Base-by-base conservation (phyloP, 225 moss, liverwort and hornwort species). In the Rhytidiadelphus loreus region DNA sequence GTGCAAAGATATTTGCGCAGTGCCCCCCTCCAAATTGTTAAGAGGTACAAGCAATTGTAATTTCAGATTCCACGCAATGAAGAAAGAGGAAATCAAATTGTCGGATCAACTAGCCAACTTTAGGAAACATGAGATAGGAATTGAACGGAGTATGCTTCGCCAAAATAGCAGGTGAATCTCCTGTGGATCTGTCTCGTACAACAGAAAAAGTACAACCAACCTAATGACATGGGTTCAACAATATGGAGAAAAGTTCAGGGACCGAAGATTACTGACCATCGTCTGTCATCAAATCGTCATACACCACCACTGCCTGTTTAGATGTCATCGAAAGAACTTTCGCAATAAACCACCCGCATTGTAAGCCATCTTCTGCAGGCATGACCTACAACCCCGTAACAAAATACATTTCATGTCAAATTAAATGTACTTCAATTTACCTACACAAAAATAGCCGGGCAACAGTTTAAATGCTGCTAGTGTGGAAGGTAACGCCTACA, bases 311-410 rank as follows among this genome's bases (percentile, higher is more conserved):
- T 70, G 92, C 98, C 90, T 93, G 87, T 88, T 91, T 93, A 81
- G 87, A 74, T 90, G 90, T 95, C 88, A 95, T 66, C 83, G 92
- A 91, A 21, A 95, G 82, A 64, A 98, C 96, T 90, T 90, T 96
- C 21, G 94, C 96, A 83, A 95, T 88, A 91, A 96, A 98, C 98
- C 98, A 98, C 82, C 95, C 96, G 57, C 96, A 91, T 91, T 96
- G 96, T 70, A 98, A 90, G 88, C 98, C 98, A 81, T 95, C 95
- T 88, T 98, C 96, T 82, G 93, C 92, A 87, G 95, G 92, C 98
- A 96, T 98, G 63, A 98, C 96, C 98, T 98, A 88, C 74, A 86
- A 76, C 25, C 56, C 56, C 86, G 80, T 52, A 80, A 77, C 75
- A 90, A 80, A 76, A 81, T 35, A 64, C 61, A 60, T 60, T 61